Percentiles rank a stretch among this genome's conserved stretches.
Evolutionary conservation across 2,329 filamentous ascomycete species (phyloP).

Genomic region (Zymoseptoria pseudotritici): DNA sequence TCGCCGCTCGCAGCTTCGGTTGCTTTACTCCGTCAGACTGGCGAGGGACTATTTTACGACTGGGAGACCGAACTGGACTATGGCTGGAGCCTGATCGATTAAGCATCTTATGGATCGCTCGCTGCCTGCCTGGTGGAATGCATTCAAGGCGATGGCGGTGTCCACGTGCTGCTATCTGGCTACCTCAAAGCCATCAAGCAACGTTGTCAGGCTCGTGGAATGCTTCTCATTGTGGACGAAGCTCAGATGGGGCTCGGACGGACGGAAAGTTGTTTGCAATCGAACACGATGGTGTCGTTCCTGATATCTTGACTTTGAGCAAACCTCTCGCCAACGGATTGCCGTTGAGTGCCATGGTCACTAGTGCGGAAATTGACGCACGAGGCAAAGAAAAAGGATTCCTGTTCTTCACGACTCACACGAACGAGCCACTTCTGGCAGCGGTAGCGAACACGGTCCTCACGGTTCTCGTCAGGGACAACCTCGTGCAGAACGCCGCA

Average conservation of each 20-base stretch:
- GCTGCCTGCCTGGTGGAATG: conserved; percentile 58
- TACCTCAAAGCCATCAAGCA: conserved; percentile 51
- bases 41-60: too few relatives aligned
- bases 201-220: conserved; percentile 48
- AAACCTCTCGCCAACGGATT: conserved; percentile 25
- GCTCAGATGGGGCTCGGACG: conserved; percentile 54
- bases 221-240: conserved; percentile 54
- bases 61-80: conserved; percentile 59
- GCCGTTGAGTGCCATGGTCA: conserved; percentile 19
- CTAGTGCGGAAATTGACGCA: conserved; percentile 14
- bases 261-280: conserved; percentile 53
- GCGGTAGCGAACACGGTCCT: conserved; percentile 26
- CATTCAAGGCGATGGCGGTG: conserved; percentile 54
- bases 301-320: conserved; percentile 41
- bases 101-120: conserved; percentile 52
- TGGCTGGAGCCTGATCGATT: conserved; percentile 55
- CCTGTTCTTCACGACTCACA: conserved; percentile 23
- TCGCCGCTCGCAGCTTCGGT: too few relatives aligned
- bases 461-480: conserved; percentile 26
- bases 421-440: conserved; percentile 26
- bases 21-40: too few relatives aligned
- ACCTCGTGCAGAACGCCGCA: conserved; percentile 15
- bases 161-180: conserved; percentile 51
- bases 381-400: conserved; percentile 13
- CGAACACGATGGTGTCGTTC: conserved; percentile 43